Conservation (phyloP, 164 flowering plant genomes). For the Platanus orientalis region DNA sequence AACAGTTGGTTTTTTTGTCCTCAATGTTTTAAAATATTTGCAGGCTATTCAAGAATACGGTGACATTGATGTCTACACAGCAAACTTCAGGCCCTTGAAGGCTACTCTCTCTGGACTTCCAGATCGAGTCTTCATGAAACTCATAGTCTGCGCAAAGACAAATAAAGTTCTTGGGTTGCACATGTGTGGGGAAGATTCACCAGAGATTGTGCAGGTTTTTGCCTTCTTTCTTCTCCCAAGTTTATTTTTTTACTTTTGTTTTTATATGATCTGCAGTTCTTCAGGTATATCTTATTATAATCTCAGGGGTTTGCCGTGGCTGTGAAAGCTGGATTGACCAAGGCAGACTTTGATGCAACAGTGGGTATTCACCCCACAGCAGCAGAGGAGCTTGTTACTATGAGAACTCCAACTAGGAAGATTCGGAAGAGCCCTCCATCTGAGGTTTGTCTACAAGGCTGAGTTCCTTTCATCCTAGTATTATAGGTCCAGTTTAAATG, state of each 20-base stretch:
- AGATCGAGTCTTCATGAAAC: slow-evolving; percentile 88
- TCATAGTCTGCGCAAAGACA: slow-evolving; percentile 81
- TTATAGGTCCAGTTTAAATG: not conserved
- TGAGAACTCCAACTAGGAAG: slow-evolving; percentile 87
- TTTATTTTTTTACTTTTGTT: not conserved
- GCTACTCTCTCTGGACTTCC: slow-evolving; percentile 96
- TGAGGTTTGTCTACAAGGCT: slow-evolving; percentile 51
- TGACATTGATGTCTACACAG: slow-evolving; percentile 79
- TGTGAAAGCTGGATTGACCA: slow-evolving; percentile 89
- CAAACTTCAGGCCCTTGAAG: slow-evolving; percentile 88
- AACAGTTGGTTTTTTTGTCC: not conserved
- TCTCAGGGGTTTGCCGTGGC: slow-evolving; percentile 94
- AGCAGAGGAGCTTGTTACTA: slow-evolving; percentile 89
- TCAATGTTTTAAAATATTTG: slow-evolving; percentile 17
- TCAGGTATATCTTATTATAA: slow-evolving; percentile 9
- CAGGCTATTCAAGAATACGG: slow-evolving; percentile 79
- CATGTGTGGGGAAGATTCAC: slow-evolving; percentile 94
- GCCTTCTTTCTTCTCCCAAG: not conserved
- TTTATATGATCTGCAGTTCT: slow-evolving; percentile 7
- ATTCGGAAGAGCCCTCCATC: slow-evolving; percentile 45
- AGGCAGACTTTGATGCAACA: slow-evolving; percentile 88
- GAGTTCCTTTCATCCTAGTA: not conserved
- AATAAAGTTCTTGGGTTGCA: slow-evolving; percentile 79
- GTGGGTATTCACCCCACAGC: slow-evolving; percentile 94
- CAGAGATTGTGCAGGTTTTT: slow-evolving; percentile 83